phyloP scores from a whole-genome alignment of 257 asterid genomes.

The Ilex aquifolium region DNA sequence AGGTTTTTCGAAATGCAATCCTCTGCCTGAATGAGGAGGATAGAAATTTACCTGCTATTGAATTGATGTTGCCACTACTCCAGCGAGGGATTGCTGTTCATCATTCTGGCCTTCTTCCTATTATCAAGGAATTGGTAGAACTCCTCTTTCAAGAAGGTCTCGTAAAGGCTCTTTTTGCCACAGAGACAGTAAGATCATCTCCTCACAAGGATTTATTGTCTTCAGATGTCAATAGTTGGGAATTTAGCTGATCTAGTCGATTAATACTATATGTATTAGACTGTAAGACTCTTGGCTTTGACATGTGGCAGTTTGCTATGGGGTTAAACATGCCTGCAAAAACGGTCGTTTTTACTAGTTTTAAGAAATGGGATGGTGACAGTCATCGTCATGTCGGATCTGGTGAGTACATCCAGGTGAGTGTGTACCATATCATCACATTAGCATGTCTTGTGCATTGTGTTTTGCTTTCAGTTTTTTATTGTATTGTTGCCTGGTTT shows the following conservation, averaged over 20 bases:
- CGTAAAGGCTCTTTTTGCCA: slow-evolving; percentile 94
- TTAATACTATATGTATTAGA: not conserved
- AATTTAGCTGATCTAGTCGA: not conserved
- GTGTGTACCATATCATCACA: slow-evolving; percentile 13
- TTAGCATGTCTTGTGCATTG: slow-evolving; percentile 1
- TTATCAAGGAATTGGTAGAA: slow-evolving; percentile 92
- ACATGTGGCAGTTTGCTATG: slow-evolving; percentile 73
- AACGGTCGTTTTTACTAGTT: slow-evolving; percentile 93
- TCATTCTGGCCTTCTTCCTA: slow-evolving; percentile 97
- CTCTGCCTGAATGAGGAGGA: slow-evolving; percentile 89
- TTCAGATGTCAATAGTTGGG: not conserved
- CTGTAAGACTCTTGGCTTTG: slow-evolving; percentile 8
- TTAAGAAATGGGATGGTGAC: slow-evolving; percentile 96
- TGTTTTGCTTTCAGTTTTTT: slow-evolving; percentile 6
- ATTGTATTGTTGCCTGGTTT: slow-evolving; percentile 20
- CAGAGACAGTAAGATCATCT: slow-evolving; percentile 73
- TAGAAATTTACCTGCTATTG: slow-evolving; percentile 91
- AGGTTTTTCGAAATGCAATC: slow-evolving; percentile 78
- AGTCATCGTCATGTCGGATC: slow-evolving; percentile 95
- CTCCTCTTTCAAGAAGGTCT: slow-evolving; percentile 99
- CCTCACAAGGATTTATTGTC: slow-evolving; percentile 1
- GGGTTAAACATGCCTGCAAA: slow-evolving; percentile 99
- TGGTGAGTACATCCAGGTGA: slow-evolving; percentile 98
- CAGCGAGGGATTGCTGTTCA: slow-evolving; percentile 98
- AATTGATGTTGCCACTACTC: slow-evolving; percentile 89